Conservation (phyloP, 208 protist genomes). For the Wallacemonas sp. region DNA sequence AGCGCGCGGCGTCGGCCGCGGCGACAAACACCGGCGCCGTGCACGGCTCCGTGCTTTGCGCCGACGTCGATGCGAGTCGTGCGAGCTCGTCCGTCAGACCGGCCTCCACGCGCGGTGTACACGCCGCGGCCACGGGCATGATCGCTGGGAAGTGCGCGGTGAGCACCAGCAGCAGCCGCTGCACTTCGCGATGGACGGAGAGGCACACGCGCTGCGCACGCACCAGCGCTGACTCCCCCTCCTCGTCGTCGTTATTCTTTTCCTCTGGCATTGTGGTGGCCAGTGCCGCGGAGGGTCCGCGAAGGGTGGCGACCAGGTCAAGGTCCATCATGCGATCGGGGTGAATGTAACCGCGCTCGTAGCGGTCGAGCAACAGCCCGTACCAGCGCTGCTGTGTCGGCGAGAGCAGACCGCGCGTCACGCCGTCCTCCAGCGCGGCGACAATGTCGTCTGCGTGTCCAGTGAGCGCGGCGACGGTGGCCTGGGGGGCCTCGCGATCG, state of each 20-base stretch:
- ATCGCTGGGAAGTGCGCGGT: slow-evolving; percentile 18
- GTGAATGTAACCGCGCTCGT: slow-evolving; percentile 40
- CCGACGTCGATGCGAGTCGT: no score
- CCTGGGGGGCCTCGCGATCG: slow-evolving; percentile 3
- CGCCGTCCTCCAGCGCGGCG: slow-evolving; percentile 6
- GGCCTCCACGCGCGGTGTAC: slow-evolving; percentile 18
- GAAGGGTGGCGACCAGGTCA: slow-evolving; percentile 23
- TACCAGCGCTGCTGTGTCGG: slow-evolving; percentile 38
- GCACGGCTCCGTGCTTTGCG: no score
- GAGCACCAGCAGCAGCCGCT: slow-evolving; percentile 23
- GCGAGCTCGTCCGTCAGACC: slow-evolving; percentile 19
- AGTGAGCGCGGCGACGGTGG: background rate
- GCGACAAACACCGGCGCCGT: slow-evolving; percentile 30
- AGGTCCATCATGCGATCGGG: slow-evolving; percentile 51
- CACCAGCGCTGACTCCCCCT: background rate
- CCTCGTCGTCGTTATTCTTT: background rate
- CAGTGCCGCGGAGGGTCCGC: no score
- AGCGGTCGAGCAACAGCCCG: slow-evolving; percentile 31
- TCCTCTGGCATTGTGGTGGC: background rate
- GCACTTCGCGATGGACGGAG: slow-evolving; percentile 28
- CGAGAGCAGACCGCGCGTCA: background rate
- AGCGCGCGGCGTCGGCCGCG: slow-evolving; percentile 31
- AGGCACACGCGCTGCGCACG: slow-evolving; percentile 20
- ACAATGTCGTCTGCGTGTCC: slow-evolving; percentile 3
- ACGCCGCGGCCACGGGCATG: slow-evolving; percentile 10